A percentile compares a stretch with the other conserved stretches of the same genome.
These are phyloP conservation scores for Hypholoma sublateritium DNA, from an alignment of 768 basidiomycete genomes.

Conservation along the genomic window DNA sequence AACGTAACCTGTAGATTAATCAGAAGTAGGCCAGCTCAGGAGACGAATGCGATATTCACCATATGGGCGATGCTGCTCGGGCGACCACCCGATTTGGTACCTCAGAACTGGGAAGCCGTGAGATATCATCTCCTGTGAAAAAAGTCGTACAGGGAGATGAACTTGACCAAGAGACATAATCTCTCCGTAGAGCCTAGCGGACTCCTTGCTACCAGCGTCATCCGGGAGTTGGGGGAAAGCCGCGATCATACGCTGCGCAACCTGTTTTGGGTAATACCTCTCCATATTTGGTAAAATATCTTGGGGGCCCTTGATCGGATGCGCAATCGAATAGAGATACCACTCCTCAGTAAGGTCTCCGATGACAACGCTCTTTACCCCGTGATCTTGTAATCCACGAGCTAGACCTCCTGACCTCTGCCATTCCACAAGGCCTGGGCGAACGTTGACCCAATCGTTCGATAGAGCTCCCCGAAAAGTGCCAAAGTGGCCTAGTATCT, in stretches of 20 bases:
- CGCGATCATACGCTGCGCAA: slow-evolving; percentile 45
- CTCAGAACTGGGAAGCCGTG: slow-evolving; percentile 64
- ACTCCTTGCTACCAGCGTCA: slow-evolving; percentile 41
- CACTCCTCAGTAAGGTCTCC: slow-evolving; percentile 76
- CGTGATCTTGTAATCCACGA: slow-evolving; percentile 49
- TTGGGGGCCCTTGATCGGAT: slow-evolving; percentile 45
- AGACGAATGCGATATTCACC: slow-evolving; percentile 36
- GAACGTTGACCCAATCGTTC: slow-evolving; percentile 52
- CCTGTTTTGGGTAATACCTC: slow-evolving; percentile 55
- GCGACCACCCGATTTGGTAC: slow-evolving; percentile 71
- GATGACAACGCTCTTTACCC: slow-evolving; percentile 60
- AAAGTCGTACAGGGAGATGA: slow-evolving; percentile 62
- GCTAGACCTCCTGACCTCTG: slow-evolving; percentile 65
- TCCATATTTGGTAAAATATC: slow-evolving; percentile 60
- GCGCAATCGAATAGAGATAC: slow-evolving; percentile 74
- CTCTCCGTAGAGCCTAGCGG: slow-evolving; percentile 51
- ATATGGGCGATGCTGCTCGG: slow-evolving; percentile 53
- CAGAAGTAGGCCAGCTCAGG: not conserved
- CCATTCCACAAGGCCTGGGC: slow-evolving; percentile 64
- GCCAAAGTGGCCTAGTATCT: slow-evolving; percentile 48
- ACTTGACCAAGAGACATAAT: slow-evolving; percentile 65
- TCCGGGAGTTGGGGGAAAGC: slow-evolving; percentile 42
- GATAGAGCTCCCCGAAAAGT: slow-evolving; percentile 72
- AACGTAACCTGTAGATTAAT: slow-evolving; percentile 50
- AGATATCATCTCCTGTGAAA: slow-evolving; percentile 56